phyloP scores from a whole-genome alignment of 176 grass and related monocot genomes.

The Musa acuminata region DNA sequence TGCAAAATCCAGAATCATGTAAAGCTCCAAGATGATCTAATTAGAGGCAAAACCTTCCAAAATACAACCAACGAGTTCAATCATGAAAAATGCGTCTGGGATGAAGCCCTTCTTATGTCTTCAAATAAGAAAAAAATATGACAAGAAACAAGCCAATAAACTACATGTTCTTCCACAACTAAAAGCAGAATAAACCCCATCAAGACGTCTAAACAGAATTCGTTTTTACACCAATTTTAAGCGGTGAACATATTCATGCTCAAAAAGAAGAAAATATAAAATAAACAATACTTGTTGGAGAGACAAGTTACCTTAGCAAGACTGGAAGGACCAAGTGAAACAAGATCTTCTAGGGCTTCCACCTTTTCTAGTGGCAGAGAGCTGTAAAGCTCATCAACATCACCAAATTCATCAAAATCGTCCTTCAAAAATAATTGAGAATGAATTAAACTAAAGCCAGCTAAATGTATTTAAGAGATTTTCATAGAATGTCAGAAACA shows the following conservation, averaged over 20 bases:
- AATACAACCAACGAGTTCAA: not conserved
- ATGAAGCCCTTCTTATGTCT: not conserved
- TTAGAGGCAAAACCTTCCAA: too few species aligned
- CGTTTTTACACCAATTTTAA: not conserved
- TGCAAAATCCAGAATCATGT: too few species aligned
- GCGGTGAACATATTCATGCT: not conserved
- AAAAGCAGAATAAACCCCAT: not conserved
- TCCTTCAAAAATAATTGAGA: conserved; percentile 49
- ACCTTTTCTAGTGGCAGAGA: conserved; percentile 90
- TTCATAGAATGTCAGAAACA: not conserved
- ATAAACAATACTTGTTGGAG: conserved; percentile 5
- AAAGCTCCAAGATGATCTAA: too few species aligned
- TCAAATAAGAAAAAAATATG: not conserved
- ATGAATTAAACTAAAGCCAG: conserved; percentile 18
- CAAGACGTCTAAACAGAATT: not conserved
- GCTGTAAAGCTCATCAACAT: conserved; percentile 83
- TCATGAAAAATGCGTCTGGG: not conserved
- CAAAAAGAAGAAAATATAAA: not conserved
- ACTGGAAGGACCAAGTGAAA: conserved; percentile 84
- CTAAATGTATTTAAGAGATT: conserved; percentile 7
- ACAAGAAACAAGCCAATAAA: not conserved
- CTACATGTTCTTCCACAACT: too few species aligned
- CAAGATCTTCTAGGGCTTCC: conserved; percentile 98
- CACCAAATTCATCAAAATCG: conserved; percentile 97
- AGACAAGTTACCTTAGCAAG: conserved; percentile 63